Evolutionary conservation across 208 protist species (phyloP), one percentile per base, ranked within the genome.

Genomic region (Histomonas meleagridis): DNA sequence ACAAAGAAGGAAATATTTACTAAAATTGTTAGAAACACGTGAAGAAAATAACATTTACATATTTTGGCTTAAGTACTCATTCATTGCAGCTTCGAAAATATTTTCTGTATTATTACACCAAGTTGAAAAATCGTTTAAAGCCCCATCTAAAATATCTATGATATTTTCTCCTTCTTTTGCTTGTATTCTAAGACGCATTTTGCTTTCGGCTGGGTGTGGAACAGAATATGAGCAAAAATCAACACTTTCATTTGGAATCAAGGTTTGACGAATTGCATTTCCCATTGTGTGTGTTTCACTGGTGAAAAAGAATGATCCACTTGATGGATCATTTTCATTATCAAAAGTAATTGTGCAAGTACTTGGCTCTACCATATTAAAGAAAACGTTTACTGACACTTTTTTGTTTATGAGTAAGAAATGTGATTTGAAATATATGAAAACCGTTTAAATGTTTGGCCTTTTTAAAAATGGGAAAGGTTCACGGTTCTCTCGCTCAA

Each of bases 231-330:
- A 32, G 28, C 38, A 46, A 43, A 79, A 79, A 28, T 79, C 40
- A 46, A 79, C 70, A 23, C 49, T 49, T 43, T 32, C 40, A 79
- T 79, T 79, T 16, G 32, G 9, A 79, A 79, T 14, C 28, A 79
- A 49, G 46, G 70, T 79, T 28, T 79, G 70, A 49, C 70, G n/a
- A 51, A 79, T 32, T n/a, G 70, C 70, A 28, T 79, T 79, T 18
- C 70, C 70, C 70, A 79, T 79, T 79, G 70, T 79, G 40, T 79
- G 40, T 49, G 70, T 79, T 51, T 79, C 70, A 18, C 70, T 40
- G 3, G 32, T 49, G 18, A 79, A 79, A 51, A 79, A 35, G n/a
- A 79, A 46, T n/a, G 70, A 79, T 23, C 70, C 70, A 9, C 40
- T 49, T 10, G 14, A 72, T 12, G 65, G 65, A 18, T 12, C 16